Conservation (phyloP, 192 early-diverging fungal genomes). For the Podila verticillata region DNA sequence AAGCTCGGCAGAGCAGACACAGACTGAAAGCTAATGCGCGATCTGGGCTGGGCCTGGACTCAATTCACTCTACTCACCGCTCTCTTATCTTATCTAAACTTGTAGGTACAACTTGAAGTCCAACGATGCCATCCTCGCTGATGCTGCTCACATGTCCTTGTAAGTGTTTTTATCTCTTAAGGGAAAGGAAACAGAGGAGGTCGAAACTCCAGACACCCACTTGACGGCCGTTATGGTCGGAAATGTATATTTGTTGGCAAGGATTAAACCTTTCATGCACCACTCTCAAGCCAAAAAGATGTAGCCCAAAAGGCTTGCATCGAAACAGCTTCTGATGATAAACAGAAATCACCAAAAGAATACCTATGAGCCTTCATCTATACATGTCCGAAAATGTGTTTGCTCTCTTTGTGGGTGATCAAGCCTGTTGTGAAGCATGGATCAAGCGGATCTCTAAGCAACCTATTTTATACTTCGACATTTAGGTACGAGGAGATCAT, state of each 20-base stretch:
- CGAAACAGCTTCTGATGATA: conserved; percentile 7
- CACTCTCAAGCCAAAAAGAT: conserved; percentile 8
- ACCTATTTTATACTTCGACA: background rate
- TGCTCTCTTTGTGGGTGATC: too few relatives aligned
- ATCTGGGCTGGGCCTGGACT: too few relatives aligned
- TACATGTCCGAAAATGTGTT: too few relatives aligned
- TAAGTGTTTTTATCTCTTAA: conserved; percentile 52
- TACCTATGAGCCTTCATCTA: conserved; percentile 3
- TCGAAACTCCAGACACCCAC: background rate
- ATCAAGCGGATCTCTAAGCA: too few relatives aligned
- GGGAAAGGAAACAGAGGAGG: background rate
- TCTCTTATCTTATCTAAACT: background rate
- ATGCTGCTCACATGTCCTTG: conserved; percentile 86
- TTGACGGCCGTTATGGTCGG: background rate
- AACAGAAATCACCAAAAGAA: conserved; percentile 2
- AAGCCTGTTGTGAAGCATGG: too few relatives aligned
- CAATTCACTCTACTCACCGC: background rate
- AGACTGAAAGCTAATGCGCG: too few relatives aligned
- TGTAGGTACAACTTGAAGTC: conserved; percentile 80
- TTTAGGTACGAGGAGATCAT: conserved; percentile 84
- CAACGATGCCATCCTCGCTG: conserved; percentile 96
- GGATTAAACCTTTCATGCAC: conserved; percentile 6
- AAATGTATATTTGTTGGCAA: background rate
- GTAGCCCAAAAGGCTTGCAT: background rate
- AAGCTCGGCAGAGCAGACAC: background rate